Percentiles rank a stretch among this genome's conserved stretches.
These are phyloP conservation scores for Diaporthe ampelina DNA, from an alignment of 2,329 filamentous ascomycete species.

Conservation along the genomic window DNA sequence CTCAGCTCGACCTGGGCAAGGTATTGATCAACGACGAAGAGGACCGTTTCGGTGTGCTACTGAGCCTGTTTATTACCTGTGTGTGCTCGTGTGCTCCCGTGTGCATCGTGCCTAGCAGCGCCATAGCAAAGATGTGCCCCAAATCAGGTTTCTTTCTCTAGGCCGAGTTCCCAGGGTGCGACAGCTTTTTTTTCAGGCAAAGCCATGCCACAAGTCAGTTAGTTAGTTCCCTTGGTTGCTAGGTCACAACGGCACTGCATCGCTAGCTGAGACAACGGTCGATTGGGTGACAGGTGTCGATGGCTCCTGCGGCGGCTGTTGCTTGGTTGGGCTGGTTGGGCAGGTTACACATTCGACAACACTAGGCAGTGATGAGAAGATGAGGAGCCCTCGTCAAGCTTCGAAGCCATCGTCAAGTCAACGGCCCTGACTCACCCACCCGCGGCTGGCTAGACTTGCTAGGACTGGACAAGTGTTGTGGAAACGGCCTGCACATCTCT, in stretches of 20 bases:
- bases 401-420: not conserved
- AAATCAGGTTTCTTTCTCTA: conserved; percentile 28
- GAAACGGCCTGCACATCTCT: not conserved
- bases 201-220: not conserved
- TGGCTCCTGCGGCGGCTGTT: not conserved
- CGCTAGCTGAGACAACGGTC: not conserved
- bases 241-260: not conserved
- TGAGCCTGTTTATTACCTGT: no score
- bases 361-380: conserved; percentile 1
- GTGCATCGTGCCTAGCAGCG: conserved; percentile 11
- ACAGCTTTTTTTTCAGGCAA: not conserved
- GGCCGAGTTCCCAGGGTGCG: not conserved
- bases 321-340: not conserved
- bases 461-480: not conserved
- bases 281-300: conserved; percentile 7
- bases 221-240: not conserved
- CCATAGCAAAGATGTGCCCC: not conserved
- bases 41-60: no score
- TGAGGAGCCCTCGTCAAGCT: not conserved
- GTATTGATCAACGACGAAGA: not conserved
- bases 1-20: not conserved
- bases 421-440: not conserved
- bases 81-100: not conserved
- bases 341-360: not conserved
- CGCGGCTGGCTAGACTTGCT: not conserved